A percentile compares a stretch with the other conserved stretches of the same genome.
phyloP scores from a whole-genome alignment of 305 asterid genomes.

The Fraxinus nigra region DNA sequence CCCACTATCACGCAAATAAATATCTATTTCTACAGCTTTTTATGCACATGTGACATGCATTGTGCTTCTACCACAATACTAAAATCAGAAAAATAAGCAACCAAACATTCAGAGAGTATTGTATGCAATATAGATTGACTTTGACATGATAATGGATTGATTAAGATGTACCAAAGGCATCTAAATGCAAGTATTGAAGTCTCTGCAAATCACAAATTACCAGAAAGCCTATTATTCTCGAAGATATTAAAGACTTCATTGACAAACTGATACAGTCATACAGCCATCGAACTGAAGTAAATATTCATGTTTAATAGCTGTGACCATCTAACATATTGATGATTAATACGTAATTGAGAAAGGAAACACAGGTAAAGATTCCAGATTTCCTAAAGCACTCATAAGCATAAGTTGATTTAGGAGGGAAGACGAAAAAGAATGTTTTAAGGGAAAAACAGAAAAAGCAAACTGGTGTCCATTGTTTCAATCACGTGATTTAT shows the following conservation, averaged over 20 bases:
- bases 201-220: background rate
- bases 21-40: background rate
- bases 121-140: background rate
- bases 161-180: background rate
- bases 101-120: background rate
- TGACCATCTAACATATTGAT: background rate
- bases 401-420: background rate
- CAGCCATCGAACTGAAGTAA: background rate
- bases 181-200: background rate
- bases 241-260: background rate
- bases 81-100: constrained; percentile 6
- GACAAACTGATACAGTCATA: background rate
- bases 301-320: background rate
- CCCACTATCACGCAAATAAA: background rate
- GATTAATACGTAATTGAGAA: background rate
- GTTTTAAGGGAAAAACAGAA: background rate
- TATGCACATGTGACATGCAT: background rate
- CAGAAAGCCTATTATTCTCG: background rate
- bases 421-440: background rate
- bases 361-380: background rate
- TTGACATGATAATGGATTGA: background rate
- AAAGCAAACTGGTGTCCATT: background rate
- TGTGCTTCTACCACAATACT: background rate
- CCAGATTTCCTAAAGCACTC: background rate
- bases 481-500: background rate